These are phyloP conservation scores for Echinochloa phyllopogon DNA, from an alignment of 176 grass and related monocot species.

Conservation along the genomic window DNA sequence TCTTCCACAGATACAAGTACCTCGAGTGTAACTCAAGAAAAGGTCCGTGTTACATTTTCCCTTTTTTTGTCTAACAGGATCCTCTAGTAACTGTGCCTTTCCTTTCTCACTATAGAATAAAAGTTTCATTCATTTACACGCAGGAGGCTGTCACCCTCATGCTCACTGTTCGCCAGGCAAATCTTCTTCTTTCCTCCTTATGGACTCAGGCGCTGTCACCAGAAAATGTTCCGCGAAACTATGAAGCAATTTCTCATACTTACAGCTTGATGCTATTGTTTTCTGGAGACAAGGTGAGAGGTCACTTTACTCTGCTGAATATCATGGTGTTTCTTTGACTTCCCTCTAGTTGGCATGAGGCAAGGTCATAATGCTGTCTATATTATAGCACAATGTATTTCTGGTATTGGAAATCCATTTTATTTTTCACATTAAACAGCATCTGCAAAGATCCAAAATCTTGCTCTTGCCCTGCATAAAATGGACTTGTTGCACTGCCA, in stretches of 20 bases:
- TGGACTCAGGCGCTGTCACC: conserved; percentile 81
- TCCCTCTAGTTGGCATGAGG: not conserved
- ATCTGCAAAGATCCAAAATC: conserved; percentile 6
- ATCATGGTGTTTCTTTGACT: not conserved
- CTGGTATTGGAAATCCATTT: not conserved
- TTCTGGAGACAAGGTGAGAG: conserved; percentile 78
- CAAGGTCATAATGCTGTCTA: conserved; percentile 4
- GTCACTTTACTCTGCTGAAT: not conserved
- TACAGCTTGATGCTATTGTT: conserved; percentile 93
- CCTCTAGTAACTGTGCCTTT: conserved; percentile 19
- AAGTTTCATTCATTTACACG: conserved; percentile 36
- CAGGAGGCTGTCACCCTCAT: conserved; percentile 76
- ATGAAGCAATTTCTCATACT: conserved; percentile 92
- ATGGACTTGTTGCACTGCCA: not conserved
- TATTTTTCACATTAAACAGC: conserved; percentile 4
- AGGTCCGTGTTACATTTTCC: conserved; percentile 39
- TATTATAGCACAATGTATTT: not conserved
- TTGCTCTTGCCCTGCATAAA: not conserved
- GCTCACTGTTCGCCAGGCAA: conserved; percentile 71
- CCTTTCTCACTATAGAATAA: conserved; percentile 26
- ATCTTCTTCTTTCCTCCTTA: conserved; percentile 90
- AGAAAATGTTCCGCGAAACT: conserved; percentile 82
- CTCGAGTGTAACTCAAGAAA: conserved; percentile 48
- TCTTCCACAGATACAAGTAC: conserved; percentile 50
- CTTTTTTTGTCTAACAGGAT: conserved; percentile 23